phyloP scores from a whole-genome alignment of 225 moss, liverwort and hornwort species.

The Physcomitrium patens region DNA sequence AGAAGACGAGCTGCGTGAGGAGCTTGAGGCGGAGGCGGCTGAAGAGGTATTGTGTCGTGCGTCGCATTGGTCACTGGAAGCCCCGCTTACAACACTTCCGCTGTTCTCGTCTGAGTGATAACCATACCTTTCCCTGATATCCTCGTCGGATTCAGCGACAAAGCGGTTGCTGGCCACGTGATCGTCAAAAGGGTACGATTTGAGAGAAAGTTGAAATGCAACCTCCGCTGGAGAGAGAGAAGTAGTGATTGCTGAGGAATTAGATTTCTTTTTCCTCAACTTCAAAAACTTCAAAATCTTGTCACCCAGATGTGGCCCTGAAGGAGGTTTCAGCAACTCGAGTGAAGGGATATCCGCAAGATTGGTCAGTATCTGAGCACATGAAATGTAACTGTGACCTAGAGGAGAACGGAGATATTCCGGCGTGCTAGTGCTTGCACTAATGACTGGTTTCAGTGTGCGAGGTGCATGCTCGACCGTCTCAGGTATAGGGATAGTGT shows the following conservation, averaged over 20 bases:
- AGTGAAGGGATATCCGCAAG: conserved; percentile 21
- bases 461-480: not conserved
- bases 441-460: not conserved
- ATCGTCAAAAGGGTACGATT: conserved; percentile 27
- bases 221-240: conserved; percentile 5
- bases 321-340: conserved; percentile 24
- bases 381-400: not conserved
- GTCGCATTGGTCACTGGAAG: not conserved
- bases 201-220: conserved; percentile 2
- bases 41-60: conserved; percentile 23
- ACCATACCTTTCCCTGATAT: conserved; percentile 33
- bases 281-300: conserved; percentile 40
- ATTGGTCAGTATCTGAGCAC: conserved; percentile 8
- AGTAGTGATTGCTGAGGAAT: not conserved
- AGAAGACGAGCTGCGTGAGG: conserved; percentile 33
- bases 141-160: conserved; percentile 12
- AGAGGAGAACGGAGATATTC: conserved; percentile 34
- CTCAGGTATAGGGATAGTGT: not conserved
- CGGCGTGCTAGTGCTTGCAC: not conserved
- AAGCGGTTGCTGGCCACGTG: conserved; percentile 29
- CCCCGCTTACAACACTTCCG: conserved; percentile 13
- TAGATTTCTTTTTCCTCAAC: conserved; percentile 28
- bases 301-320: conserved; percentile 11
- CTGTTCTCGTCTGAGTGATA: conserved; percentile 39
- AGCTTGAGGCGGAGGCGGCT: conserved; percentile 24